Evolutionary conservation across 169 alveolate species (phyloP), one percentile per base, ranked within the genome.

Genomic region (Plasmodium berghei): DNA sequence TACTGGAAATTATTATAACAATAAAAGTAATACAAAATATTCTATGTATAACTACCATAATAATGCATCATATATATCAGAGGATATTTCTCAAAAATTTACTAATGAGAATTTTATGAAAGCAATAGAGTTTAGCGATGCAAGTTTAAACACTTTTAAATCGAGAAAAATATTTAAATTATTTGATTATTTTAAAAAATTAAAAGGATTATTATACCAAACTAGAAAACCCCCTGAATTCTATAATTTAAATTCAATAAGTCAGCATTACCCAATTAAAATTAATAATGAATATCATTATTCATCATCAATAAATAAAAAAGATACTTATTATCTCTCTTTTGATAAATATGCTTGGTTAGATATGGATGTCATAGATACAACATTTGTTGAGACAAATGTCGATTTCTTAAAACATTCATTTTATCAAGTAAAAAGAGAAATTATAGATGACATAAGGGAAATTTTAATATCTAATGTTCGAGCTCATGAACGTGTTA

Each of bases 361-460:
- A 55, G 97, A 96, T 70, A 87, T 96, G 95, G 98, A 96, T 86
- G 98, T 96, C 34, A 94, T 96, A 16, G 98, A 96, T 92, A 95
- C 96, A 54, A 95, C 97, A 12, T 94, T 93, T 87, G 96, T 96
- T 42, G 98, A 96, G 56, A 93, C 96, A 24, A 95, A 95, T 54
- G 97, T 95, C 2, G 96, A 94, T 87, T 91, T 90, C 87, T 88
- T 94, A 40, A 94, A 93, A 73, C 98, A 96, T 64, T 95, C 96
- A 28, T 93, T 95, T 77, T 96, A 95, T 93, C 96, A 96, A 55
- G 91, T 96, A 87, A 96, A 95, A 88, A 94, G 98, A 22, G 98
- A 95, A 77, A 93, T 96, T 46, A 94, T 96, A 54, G 98, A 95
- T 63, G 98, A 96, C 80, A 75, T 96, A 40, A 88, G 98, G 61